Percentiles rank a stretch among this genome's conserved stretches.
Conservation (phyloP, 805 yeast genomes). For the Barnettozyma californica region DNA sequence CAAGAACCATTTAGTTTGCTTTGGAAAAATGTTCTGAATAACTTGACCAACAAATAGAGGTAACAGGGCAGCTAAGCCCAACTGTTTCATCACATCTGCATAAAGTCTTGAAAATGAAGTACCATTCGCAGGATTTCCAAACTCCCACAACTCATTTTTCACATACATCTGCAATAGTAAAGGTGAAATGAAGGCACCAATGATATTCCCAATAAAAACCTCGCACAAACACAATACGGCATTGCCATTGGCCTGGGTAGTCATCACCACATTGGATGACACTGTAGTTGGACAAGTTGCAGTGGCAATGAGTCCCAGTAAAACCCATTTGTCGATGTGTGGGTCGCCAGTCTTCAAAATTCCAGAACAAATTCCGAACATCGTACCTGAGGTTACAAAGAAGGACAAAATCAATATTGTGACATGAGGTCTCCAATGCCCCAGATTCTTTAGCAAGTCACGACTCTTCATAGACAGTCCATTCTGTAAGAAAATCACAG, state of each 20-base stretch:
- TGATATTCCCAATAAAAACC: conserved; percentile 76
- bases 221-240: conserved; percentile 74
- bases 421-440: conserved; percentile 79
- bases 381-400: conserved; percentile 61
- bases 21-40: conserved; percentile 63
- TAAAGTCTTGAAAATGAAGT: conserved; percentile 53
- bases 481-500: conserved; percentile 73
- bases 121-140: conserved; percentile 74
- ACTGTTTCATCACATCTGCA: conserved; percentile 76
- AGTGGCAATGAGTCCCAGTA: conserved; percentile 78
- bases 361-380: conserved; percentile 69
- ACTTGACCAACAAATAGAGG: conserved; percentile 89
- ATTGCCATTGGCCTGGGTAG: conserved; percentile 79
- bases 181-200: conserved; percentile 87
- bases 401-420: conserved; percentile 65
- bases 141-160: conserved; percentile 50
- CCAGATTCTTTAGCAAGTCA: conserved; percentile 54
- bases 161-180: conserved; percentile 73
- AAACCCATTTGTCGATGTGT: conserved; percentile 66
- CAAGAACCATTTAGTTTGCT: conserved; percentile 55
- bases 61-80: conserved; percentile 77
- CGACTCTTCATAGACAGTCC: conserved; percentile 74
- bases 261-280: conserved; percentile 89
- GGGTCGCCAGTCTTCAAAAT: conserved; percentile 52
- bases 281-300: conserved; percentile 91